A percentile compares a stretch with the other conserved stretches of the same genome.
Conservation (phyloP, 1,139 yeast species). For the Hyphopichia burtonii region DNA sequence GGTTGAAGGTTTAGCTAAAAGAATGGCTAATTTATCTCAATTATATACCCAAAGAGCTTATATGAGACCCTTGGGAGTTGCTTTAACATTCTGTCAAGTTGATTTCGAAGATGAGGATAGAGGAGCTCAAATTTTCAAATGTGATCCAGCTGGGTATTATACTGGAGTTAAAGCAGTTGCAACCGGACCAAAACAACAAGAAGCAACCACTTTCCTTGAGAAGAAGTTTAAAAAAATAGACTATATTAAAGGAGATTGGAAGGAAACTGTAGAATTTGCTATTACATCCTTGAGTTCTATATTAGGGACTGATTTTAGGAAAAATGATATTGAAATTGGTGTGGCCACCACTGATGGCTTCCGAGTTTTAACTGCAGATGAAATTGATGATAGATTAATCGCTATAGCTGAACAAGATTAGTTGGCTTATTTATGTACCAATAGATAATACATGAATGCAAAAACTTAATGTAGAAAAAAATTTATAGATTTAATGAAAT, state of each 20-base stretch:
- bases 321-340: conserved; percentile 90
- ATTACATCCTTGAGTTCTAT: conserved; percentile 83
- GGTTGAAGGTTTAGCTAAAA: conserved; percentile 85
- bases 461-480: too few species aligned
- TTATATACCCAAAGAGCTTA: conserved; percentile 98
- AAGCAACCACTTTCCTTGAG: conserved; percentile 86
- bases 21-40: conserved; percentile 94
- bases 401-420: conserved; percentile 96
- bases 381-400: conserved; percentile 90
- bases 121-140: conserved; percentile 90
- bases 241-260: conserved; percentile 80
- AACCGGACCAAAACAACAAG: conserved; percentile 97
- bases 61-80: conserved; percentile 96
- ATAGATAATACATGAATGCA: background rate
- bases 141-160: conserved; percentile 97
- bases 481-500: too few species aligned
- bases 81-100: conserved; percentile 81
- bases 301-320: conserved; percentile 88
- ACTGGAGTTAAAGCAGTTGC: conserved; percentile 91
- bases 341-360: conserved; percentile 75
- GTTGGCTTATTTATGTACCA: background rate
- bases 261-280: conserved; percentile 84
- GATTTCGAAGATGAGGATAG: conserved; percentile 69
- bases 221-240: conserved; percentile 84
- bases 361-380: conserved; percentile 72